phyloP scores from a whole-genome alignment of 371 early-diverging fungal species.

The Rhizopus microsporus region DNA sequence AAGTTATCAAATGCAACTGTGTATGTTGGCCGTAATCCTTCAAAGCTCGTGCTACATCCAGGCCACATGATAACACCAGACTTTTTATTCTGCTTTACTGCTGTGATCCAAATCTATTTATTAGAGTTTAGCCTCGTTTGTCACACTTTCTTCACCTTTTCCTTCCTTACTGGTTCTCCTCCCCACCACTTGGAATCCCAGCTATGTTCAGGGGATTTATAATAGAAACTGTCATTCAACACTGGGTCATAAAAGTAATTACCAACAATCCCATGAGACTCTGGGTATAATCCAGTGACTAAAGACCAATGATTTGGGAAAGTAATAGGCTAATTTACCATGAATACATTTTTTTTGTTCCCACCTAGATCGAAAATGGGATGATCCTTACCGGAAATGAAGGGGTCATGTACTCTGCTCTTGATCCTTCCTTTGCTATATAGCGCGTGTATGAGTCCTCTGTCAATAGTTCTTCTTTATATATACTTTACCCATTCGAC shows the following conservation, averaged over 20 bases:
- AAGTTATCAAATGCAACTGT: constrained; percentile 55
- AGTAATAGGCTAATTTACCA: constrained; percentile 61
- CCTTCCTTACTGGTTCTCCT: constrained; percentile 77
- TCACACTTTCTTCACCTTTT: neutral
- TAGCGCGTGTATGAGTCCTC: neutral
- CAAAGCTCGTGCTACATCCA: constrained; percentile 66
- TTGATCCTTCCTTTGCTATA: constrained; percentile 50
- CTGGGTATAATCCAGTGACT: constrained; percentile 91
- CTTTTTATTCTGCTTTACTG: constrained; percentile 65
- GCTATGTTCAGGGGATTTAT: constrained; percentile 65
- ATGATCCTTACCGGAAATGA: constrained; percentile 65
- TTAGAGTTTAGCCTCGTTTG: neutral
- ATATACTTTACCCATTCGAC: constrained; percentile 50
- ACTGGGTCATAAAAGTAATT: constrained; percentile 85
- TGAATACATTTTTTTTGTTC: neutral
- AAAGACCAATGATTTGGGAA: constrained; percentile 96
- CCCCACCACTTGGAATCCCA: constrained; percentile 85
- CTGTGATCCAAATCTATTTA: constrained; percentile 87
- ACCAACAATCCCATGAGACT: constrained; percentile 89
- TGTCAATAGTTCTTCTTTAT: neutral
- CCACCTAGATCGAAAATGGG: neutral
- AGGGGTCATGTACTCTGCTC: constrained; percentile 73
- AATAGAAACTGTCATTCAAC: constrained; percentile 79
- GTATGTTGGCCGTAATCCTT: constrained; percentile 65
- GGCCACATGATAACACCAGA: constrained; percentile 91